A percentile compares a stretch with the other conserved stretches of the same genome.
These are phyloP conservation scores for Fraxinus sp. DNA, from an alignment of 305 asterid genomes.

Conservation along the genomic window DNA sequence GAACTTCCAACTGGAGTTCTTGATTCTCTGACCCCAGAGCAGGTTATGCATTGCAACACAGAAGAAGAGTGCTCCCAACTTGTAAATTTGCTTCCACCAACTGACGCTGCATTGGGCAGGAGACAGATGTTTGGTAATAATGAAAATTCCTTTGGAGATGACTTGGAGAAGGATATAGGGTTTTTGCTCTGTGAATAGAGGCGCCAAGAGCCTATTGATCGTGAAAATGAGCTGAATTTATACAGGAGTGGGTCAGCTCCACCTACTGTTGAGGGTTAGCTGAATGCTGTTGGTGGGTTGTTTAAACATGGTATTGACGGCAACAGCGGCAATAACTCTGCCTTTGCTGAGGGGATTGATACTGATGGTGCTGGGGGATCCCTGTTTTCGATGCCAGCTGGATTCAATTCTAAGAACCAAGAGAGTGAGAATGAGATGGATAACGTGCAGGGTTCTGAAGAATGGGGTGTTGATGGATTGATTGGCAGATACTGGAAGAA, in stretches of 20 bases:
- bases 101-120: slow-evolving; percentile 79
- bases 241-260: slow-evolving; percentile 99
- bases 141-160: slow-evolving; percentile 84
- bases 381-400: slow-evolving; percentile 73
- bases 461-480: too few relatives aligned
- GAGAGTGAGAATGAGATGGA: slow-evolving; percentile 42
- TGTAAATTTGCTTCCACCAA: too few relatives aligned
- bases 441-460: too few relatives aligned
- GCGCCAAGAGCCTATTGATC: slow-evolving; percentile 82
- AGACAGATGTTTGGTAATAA: slow-evolving; percentile 72
- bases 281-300: slow-evolving; percentile 92
- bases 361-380: slow-evolving; percentile 66
- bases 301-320: slow-evolving; percentile 55
- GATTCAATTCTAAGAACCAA: slow-evolving; percentile 68
- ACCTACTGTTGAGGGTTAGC: slow-evolving; percentile 95
- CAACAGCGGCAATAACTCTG: slow-evolving; percentile 28
- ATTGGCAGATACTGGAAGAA: slow-evolving; percentile 96
- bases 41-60: too few relatives aligned
- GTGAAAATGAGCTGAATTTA: slow-evolving; percentile 87
- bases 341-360: slow-evolving; percentile 62
- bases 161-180: slow-evolving; percentile 79
- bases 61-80: too few relatives aligned
- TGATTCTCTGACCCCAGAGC: too few relatives aligned
- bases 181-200: slow-evolving; percentile 72
- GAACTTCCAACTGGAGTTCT: too few relatives aligned